Evolutionary conservation across 1,139 yeast species (phyloP).

Genomic region (Diutina ranongensis): DNA sequence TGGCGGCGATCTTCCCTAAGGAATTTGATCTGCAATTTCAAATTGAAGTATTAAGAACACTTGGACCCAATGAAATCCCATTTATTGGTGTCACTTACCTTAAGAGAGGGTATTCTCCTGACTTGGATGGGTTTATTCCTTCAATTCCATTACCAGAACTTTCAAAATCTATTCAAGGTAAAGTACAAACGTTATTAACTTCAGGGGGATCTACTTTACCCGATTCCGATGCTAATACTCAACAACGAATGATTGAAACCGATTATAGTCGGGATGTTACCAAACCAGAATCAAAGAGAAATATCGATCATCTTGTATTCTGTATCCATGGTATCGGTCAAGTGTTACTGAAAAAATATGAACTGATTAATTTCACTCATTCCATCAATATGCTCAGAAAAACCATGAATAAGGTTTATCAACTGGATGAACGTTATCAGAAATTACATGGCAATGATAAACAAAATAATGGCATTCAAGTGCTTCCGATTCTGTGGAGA

Average conservation of each 20-base stretch:
- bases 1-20: slow-evolving; percentile 29
- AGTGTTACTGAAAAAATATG: slow-evolving; percentile 66
- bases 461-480: slow-evolving; percentile 55
- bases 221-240: background rate
- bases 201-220: background rate
- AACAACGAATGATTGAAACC: slow-evolving; percentile 25
- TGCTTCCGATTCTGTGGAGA: slow-evolving; percentile 71
- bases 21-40: slow-evolving; percentile 23
- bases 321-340: slow-evolving; percentile 96
- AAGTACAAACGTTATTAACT: background rate
- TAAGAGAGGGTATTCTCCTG: slow-evolving; percentile 14
- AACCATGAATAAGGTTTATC: slow-evolving; percentile 47
- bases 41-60: slow-evolving; percentile 26
- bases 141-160: background rate
- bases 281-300: slow-evolving; percentile 27
- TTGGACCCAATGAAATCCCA: slow-evolving; percentile 22
- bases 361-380: slow-evolving; percentile 78
- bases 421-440: slow-evolving; percentile 31
- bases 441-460: slow-evolving; percentile 17
- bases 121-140: background rate
- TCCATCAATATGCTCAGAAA: slow-evolving; percentile 64
- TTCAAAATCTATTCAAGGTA: background rate
- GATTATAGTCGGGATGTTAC: slow-evolving; percentile 37
- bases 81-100: slow-evolving; percentile 26
- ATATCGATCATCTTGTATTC: slow-evolving; percentile 67